Evolutionary conservation across 129 eudicot genomes (phyloP), one percentile per base, ranked within the genome.

Genomic region (Ambrosia artemisiifolia): DNA sequence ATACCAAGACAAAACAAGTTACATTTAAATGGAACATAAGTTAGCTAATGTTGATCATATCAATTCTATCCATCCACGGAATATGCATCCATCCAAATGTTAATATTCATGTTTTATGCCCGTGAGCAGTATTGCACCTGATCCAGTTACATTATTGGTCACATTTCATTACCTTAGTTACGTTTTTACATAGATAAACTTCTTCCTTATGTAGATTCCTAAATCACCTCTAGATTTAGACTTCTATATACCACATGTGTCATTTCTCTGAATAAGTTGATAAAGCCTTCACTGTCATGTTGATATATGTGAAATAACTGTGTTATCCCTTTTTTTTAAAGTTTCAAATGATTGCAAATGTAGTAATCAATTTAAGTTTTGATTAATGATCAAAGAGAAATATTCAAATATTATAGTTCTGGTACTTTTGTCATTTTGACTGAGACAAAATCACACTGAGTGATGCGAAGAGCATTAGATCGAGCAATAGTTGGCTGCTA

Each of bases 311-410:
- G 46, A 72, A 17, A 60, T 28, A 47, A 3, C 42, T 10, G 55
- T 36, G 10, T 19, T 36, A 63, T 46, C 19, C 13, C 34, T 6
- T 14, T 28, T 28, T 38, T 49, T 11, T 1, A 63, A 74, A 74
- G 53, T n/a, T 16, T 36, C 53, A 20, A 40, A 40, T 38, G 43
- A 35, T 20, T 64, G 46, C 18, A 53, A 18, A 51, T 38, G 53
- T 64, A 74, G 35, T 13, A 65, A 42, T 28, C 57, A n/a, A 6
- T 65, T 38, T 11, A 28, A 55, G n/a, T 19, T 65, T 65, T 75
- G 5, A 40, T n/a, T n/a, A 13, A 11, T 28, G 10, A 33, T 46
- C 47, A 51, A 12, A 36, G 3, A 51, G n/a, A 64, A 50, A 6
- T n/a, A 42, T 50, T 51, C 40, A 24, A n/a, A 53, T 5, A 32